These are phyloP conservation scores for Monilinia laxa DNA, from an alignment of 2,329 filamentous ascomycete genomes.

Conservation along the genomic window DNA sequence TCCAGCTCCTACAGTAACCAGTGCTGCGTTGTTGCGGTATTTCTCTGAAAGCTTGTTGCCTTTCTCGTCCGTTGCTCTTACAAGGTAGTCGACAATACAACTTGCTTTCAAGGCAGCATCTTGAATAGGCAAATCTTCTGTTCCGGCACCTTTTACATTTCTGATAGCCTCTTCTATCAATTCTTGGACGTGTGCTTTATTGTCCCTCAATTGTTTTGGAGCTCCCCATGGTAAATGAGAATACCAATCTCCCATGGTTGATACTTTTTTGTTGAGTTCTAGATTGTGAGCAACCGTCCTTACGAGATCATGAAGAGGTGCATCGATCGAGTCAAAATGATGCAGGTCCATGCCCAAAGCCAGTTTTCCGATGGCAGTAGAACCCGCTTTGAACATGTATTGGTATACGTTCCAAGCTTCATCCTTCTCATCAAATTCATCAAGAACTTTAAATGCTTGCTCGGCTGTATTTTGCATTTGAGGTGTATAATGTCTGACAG, in stretches of 20 bases:
- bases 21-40: slow-evolving; percentile 38
- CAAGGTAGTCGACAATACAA: slow-evolving; percentile 40
- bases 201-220: slow-evolving; percentile 37
- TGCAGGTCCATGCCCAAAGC: slow-evolving; percentile 47
- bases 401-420: slow-evolving; percentile 50
- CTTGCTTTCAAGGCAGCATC: slow-evolving; percentile 43
- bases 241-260: slow-evolving; percentile 48
- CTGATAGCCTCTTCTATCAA: slow-evolving; percentile 43
- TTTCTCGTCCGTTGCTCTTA: slow-evolving; percentile 45
- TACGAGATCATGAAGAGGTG: slow-evolving; percentile 46
- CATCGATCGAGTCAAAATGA: slow-evolving; percentile 45
- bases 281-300: slow-evolving; percentile 43
- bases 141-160: slow-evolving; percentile 40
- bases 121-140: slow-evolving; percentile 41
- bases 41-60: slow-evolving; percentile 46
- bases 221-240: slow-evolving; percentile 48
- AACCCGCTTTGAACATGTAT: slow-evolving; percentile 51
- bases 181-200: slow-evolving; percentile 39
- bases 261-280: slow-evolving; percentile 49
- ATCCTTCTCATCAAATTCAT: slow-evolving; percentile 29
- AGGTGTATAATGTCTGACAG: slow-evolving; percentile 41
- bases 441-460: slow-evolving; percentile 33
- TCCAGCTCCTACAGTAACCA: slow-evolving; percentile 47
- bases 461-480: slow-evolving; percentile 30
- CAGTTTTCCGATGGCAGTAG: slow-evolving; percentile 47